Conservation (phyloP, 257 asterid genomes). For the Salvia rosmarinus region DNA sequence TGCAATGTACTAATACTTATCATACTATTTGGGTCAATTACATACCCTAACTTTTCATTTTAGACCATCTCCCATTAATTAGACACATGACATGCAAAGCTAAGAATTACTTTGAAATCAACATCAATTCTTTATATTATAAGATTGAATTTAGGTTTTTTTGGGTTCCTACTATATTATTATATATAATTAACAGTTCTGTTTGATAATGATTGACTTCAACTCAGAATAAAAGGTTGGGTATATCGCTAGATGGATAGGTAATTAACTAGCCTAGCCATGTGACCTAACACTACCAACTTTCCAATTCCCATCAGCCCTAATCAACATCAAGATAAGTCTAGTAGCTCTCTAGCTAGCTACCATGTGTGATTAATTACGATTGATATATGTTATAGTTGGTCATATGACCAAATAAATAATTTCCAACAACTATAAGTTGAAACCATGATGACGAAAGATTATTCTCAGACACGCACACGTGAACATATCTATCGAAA, state of each 20-base stretch:
- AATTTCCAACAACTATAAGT: background rate
- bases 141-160: no score
- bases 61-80: no score
- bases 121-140: no score
- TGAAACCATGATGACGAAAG: background rate
- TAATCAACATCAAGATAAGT: background rate
- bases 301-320: background rate
- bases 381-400: background rate
- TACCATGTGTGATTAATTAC: background rate
- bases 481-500: constrained; percentile 33
- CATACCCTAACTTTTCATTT: no score
- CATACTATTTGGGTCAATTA: no score
- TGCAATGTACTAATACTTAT: no score
- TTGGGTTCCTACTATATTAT: no score
- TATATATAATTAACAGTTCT: no score
- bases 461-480: constrained; percentile 28
- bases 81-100: no score
- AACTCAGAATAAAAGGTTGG: background rate
- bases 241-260: background rate
- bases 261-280: background rate
- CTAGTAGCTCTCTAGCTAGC: background rate
- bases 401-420: background rate
- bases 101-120: no score
- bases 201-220: background rate
- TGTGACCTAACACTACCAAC: background rate